Percentiles rank a stretch among this genome's conserved stretches.
Conservation (phyloP, 352 stramenopile species). For the Globisporangium cystogenes region DNA sequence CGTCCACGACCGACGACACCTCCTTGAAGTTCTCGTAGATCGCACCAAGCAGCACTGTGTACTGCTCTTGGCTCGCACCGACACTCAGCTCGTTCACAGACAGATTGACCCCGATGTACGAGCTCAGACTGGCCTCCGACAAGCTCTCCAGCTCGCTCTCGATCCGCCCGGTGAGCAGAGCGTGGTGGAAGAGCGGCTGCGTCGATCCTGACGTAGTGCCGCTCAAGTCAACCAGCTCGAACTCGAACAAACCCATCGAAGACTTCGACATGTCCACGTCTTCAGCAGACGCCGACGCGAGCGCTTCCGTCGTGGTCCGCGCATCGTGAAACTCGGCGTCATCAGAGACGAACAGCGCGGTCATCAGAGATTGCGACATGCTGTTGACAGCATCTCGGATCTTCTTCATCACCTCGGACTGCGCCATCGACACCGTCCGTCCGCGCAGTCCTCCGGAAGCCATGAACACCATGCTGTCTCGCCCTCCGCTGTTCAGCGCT, state of each 20-base stretch:
- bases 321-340: conserved; percentile 85
- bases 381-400: conserved; percentile 55
- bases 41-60: conserved; percentile 63
- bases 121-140: conserved; percentile 51
- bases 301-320: conserved; percentile 30
- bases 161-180: conserved; percentile 68
- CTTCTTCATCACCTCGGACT: conserved; percentile 40
- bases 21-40: conserved; percentile 89
- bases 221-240: conserved; percentile 81
- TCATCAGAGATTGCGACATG: conserved; percentile 78
- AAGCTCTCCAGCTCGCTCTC: conserved; percentile 70
- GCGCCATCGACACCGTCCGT: conserved; percentile 10
- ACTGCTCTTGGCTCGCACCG: conserved; percentile 52
- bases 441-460: conserved; percentile 16
- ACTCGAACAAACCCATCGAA: conserved; percentile 67
- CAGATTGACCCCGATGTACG: conserved; percentile 59
- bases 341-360: conserved; percentile 71
- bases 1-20: conserved; percentile 59
- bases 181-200: conserved; percentile 74
- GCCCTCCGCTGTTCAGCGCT: conserved; percentile 26
- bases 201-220: conserved; percentile 48
- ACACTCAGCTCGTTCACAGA: conserved; percentile 79
- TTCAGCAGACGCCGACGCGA: conserved; percentile 17
- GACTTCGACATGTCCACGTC: conserved; percentile 52
- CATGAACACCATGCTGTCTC: conserved; percentile 62